Conservation (phyloP, 805 yeast species). For the Hanseniaspora mollemarum region DNA sequence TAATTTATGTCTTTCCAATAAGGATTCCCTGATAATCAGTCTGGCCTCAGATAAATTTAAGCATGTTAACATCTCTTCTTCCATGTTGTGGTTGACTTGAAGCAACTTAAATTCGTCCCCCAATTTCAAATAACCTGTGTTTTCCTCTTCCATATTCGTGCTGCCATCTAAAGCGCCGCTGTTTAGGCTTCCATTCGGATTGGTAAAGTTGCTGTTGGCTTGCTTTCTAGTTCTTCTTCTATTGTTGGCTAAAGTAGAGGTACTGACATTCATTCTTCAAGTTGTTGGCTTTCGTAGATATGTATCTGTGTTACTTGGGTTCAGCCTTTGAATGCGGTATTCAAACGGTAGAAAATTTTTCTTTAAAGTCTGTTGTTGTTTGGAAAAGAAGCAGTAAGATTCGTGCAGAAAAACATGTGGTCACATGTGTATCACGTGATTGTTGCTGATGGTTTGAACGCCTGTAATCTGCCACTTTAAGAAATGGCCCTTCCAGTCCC, state of each 20-base stretch:
- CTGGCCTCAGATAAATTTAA: constrained; percentile 84
- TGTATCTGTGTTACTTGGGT: too few species aligned
- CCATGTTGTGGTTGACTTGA: constrained; percentile 73
- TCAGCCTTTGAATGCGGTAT: too few species aligned
- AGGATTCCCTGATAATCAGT: constrained; percentile 77
- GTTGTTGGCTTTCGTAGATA: background rate
- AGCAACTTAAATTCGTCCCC: constrained; percentile 86
- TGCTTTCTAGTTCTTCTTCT: constrained; percentile 47
- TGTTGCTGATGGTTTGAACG: too few species aligned
- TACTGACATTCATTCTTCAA: constrained; percentile 70
- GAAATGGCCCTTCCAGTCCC: too few species aligned
- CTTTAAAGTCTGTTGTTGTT: too few species aligned
- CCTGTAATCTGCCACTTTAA: too few species aligned
- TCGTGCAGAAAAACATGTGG: too few species aligned
- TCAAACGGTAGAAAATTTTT: too few species aligned
- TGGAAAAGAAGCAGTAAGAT: too few species aligned
- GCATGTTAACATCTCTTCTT: constrained; percentile 64
- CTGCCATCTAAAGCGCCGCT: constrained; percentile 29
- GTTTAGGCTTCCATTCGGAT: constrained; percentile 26
- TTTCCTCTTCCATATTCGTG: constrained; percentile 71
- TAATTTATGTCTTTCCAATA: constrained; percentile 57
- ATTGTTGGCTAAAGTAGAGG: constrained; percentile 75
- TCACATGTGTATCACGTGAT: too few species aligned
- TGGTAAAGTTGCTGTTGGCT: constrained; percentile 2
- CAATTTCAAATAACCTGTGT: constrained; percentile 71